Evolutionary conservation across 1,284 basidiomycete species (phyloP).

Genomic region (Amylostereum areolatum): DNA sequence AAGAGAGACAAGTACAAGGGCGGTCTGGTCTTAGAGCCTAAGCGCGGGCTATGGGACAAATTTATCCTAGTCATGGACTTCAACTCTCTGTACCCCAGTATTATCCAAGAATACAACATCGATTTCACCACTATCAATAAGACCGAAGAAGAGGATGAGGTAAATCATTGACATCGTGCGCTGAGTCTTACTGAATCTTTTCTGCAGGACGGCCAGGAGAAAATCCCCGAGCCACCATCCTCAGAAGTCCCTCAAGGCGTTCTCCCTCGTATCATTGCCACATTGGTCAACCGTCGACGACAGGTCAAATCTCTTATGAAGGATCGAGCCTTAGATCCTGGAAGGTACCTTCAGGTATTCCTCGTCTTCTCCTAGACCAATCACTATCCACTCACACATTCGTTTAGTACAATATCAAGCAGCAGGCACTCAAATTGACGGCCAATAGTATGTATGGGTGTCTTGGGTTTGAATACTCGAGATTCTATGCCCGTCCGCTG

Average conservation of each 20-base stretch:
- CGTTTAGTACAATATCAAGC: slow-evolving; percentile 88
- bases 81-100: slow-evolving; percentile 98
- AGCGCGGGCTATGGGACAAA: slow-evolving; percentile 94
- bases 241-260: slow-evolving; percentile 79
- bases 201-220: slow-evolving; percentile 69
- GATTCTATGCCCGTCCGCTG: slow-evolving; percentile 95
- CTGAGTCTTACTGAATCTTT: neutral
- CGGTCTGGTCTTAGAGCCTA: slow-evolving; percentile 96
- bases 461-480: slow-evolving; percentile 94
- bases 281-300: slow-evolving; percentile 83
- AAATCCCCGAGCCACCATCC: slow-evolving; percentile 85
- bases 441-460: slow-evolving; percentile 99
- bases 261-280: slow-evolving; percentile 92
- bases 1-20: slow-evolving; percentile 98
- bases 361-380: neutral
- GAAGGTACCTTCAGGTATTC: slow-evolving; percentile 78
- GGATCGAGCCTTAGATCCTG: slow-evolving; percentile 63
- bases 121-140: slow-evolving; percentile 96
- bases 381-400: neutral
- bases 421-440: slow-evolving; percentile 95
- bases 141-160: slow-evolving; percentile 58
- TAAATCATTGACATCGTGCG: slow-evolving; percentile 22
- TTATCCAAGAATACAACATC: slow-evolving; percentile 99
- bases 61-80: slow-evolving; percentile 99
- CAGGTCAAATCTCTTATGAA: slow-evolving; percentile 97